phyloP scores from a whole-genome alignment of 1,284 basidiomycete species.

The Tilletia setariae region DNA sequence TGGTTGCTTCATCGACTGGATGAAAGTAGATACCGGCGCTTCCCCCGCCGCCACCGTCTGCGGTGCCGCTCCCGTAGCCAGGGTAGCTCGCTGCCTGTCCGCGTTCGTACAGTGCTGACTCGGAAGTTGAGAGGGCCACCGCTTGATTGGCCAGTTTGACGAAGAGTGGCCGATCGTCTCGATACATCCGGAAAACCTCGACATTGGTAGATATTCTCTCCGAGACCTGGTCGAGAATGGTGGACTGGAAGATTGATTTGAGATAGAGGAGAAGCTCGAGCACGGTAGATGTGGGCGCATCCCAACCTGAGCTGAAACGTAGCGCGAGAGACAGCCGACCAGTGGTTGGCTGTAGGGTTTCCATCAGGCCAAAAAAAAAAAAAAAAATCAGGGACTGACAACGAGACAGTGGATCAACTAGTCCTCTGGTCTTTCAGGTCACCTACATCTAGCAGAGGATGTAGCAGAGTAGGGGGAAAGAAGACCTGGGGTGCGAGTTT shows the following conservation, averaged over 20 bases:
- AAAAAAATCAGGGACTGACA: neutral
- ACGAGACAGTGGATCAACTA: neutral
- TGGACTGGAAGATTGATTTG: slow-evolving; percentile 25
- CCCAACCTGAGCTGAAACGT: slow-evolving; percentile 29
- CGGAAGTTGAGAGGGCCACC: slow-evolving; percentile 31
- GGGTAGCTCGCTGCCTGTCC: slow-evolving; percentile 12
- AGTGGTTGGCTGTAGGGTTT: slow-evolving; percentile 17
- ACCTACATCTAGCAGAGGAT: slow-evolving; percentile 35
- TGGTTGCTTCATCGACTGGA: neutral
- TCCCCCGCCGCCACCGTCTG: neutral
- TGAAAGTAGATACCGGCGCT: slow-evolving; percentile 25
- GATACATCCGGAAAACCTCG: slow-evolving; percentile 32
- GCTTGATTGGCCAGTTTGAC: slow-evolving; percentile 38
- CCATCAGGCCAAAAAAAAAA: neutral
- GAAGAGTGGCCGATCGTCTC: slow-evolving; percentile 30
- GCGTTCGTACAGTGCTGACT: slow-evolving; percentile 31
- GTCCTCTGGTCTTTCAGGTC: neutral
- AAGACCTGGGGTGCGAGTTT: slow-evolving; percentile 31
- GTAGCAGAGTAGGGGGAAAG: slow-evolving; percentile 34
- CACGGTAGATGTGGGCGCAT: slow-evolving; percentile 27
- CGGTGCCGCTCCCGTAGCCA: neutral
- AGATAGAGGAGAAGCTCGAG: slow-evolving; percentile 33
- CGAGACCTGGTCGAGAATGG: slow-evolving; percentile 24
- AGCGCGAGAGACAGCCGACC: slow-evolving; percentile 28
- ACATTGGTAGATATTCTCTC: slow-evolving; percentile 30